Evolutionary conservation across 495 filamentous ascomycete species (phyloP).

Genomic region (Talaromyces liani): DNA sequence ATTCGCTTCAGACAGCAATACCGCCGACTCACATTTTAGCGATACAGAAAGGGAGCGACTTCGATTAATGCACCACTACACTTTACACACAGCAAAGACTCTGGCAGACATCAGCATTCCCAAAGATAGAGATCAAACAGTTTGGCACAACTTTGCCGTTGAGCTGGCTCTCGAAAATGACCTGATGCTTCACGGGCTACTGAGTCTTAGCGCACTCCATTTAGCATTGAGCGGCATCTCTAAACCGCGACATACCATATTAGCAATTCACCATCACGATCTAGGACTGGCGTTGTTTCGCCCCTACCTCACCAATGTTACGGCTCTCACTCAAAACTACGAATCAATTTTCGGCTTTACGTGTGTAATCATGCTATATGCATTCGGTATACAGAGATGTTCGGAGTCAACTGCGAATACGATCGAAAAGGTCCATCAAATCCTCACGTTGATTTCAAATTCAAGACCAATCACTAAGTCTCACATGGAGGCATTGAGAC

Average conservation of each 20-base stretch:
- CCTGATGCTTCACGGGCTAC: constrained; percentile 46
- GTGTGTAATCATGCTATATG: constrained; percentile 40
- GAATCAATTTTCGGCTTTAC: constrained; percentile 47
- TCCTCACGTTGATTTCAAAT: background rate
- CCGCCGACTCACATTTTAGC: background rate
- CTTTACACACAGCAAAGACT: constrained; percentile 1
- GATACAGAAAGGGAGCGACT: constrained; percentile 3
- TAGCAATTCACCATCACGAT: constrained; percentile 42
- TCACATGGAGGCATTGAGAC: background rate
- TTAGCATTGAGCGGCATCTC: constrained; percentile 18
- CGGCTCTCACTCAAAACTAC: constrained; percentile 26
- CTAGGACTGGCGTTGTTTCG: constrained; percentile 40
- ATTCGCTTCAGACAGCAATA: background rate
- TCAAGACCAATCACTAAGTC: background rate
- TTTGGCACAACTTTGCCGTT: constrained; percentile 39
- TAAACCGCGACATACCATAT: constrained; percentile 23
- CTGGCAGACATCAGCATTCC: background rate
- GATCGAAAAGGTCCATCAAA: constrained; percentile 4
- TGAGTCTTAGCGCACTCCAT: constrained; percentile 42
- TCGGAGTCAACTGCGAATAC: background rate
- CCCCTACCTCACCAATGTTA: constrained; percentile 30
- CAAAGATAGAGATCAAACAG: background rate
- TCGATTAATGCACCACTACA: constrained; percentile 2
- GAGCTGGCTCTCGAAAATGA: constrained; percentile 39
- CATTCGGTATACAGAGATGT: constrained; percentile 34